Conservation (phyloP, 352 stramenopile species). For the Globisporangium heterothallicum region DNA sequence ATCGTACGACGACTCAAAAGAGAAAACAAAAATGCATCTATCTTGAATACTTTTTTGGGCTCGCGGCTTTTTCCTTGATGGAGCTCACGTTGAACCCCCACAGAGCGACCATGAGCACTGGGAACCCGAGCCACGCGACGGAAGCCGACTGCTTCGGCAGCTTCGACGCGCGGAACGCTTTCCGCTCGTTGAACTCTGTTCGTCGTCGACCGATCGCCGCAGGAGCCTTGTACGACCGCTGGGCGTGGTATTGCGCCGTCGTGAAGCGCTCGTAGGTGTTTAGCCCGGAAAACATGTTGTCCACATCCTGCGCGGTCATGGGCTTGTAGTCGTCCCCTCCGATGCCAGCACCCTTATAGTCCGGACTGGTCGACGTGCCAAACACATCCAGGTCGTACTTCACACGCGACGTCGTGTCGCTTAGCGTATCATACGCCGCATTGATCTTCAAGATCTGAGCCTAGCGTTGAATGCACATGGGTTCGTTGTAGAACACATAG, state of each 20-base stretch:
- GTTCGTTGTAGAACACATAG: not conserved
- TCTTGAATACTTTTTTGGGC: conserved; percentile 19
- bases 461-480: conserved; percentile 1
- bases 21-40: not conserved
- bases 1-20: not conserved
- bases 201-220: conserved; percentile 49
- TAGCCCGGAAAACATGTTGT: conserved; percentile 66
- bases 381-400: conserved; percentile 76
- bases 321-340: conserved; percentile 39
- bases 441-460: conserved; percentile 64
- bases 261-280: conserved; percentile 78
- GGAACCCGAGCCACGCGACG: conserved; percentile 60
- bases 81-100: conserved; percentile 60
- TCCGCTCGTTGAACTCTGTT: conserved; percentile 63
- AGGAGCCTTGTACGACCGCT: conserved; percentile 47
- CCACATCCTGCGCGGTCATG: conserved; percentile 66
- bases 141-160: conserved; percentile 55
- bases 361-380: conserved; percentile 38
- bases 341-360: conserved; percentile 10
- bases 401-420: conserved; percentile 34
- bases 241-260: conserved; percentile 62
- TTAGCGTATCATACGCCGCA: conserved; percentile 67
- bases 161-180: conserved; percentile 55
- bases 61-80: conserved; percentile 47
- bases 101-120: conserved; percentile 38